A percentile compares a stretch with the other conserved stretches of the same genome.
phyloP scores from a whole-genome alignment of 352 stramenopile species.

The Peronospora belbahrii region DNA sequence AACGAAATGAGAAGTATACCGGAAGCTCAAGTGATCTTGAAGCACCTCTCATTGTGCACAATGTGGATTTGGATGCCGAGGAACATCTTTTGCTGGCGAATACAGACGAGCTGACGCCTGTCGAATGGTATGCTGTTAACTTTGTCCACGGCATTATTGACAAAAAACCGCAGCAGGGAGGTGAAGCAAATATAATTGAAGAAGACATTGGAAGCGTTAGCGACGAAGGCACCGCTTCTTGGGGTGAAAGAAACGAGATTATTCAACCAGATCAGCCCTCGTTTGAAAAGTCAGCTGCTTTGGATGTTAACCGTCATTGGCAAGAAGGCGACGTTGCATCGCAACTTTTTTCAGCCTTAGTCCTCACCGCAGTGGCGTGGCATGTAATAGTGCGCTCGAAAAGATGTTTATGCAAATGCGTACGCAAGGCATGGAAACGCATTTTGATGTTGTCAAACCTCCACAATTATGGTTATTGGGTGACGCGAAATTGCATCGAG shows the following conservation, averaged over 20 bases:
- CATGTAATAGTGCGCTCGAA: slow-evolving; percentile 28
- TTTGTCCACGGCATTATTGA: slow-evolving; percentile 60
- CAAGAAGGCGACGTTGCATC: slow-evolving; percentile 36
- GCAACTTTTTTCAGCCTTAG: slow-evolving; percentile 31
- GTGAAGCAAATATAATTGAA: slow-evolving; percentile 13
- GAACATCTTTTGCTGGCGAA: slow-evolving; percentile 78
- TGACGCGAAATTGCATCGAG: neutral
- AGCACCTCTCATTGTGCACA: slow-evolving; percentile 42
- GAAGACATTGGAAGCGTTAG: slow-evolving; percentile 5
- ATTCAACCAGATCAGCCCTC: slow-evolving; percentile 26
- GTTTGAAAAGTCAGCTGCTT: slow-evolving; percentile 35
- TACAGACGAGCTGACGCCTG: slow-evolving; percentile 71
- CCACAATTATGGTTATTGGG: slow-evolving; percentile 24
- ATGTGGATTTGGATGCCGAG: slow-evolving; percentile 65
- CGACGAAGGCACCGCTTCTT: slow-evolving; percentile 11
- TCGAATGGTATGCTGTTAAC: slow-evolving; percentile 84
- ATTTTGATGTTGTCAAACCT: slow-evolving; percentile 50
- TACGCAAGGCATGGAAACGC: slow-evolving; percentile 44
- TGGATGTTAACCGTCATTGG: slow-evolving; percentile 32
- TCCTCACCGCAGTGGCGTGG: neutral
- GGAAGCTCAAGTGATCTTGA: slow-evolving; percentile 35
- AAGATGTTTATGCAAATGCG: slow-evolving; percentile 43
- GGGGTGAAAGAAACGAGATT: slow-evolving; percentile 10
- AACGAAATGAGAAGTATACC: slow-evolving; percentile 44
- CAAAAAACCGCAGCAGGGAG: slow-evolving; percentile 32